Percentiles rank a stretch among this genome's conserved stretches.
phyloP scores from a whole-genome alignment of 805 yeast species.

The Myxozyma geophila region DNA sequence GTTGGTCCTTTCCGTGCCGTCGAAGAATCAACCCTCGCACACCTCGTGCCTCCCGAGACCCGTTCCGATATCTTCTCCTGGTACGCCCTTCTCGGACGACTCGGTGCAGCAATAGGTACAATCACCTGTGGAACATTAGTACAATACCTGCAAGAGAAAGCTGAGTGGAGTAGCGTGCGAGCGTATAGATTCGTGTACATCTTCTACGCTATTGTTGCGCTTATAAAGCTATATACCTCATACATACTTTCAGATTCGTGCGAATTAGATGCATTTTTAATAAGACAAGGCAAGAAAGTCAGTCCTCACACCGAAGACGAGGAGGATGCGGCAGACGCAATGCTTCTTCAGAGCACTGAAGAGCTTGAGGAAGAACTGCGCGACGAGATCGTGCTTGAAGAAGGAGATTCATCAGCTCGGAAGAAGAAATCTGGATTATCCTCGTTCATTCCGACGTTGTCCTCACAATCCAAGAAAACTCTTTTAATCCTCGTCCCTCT shows the following conservation, averaged over 20 bases:
- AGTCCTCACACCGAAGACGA: constrained; percentile 17
- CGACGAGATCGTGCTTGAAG: constrained; percentile 13
- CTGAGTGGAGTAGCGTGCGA: constrained; percentile 15
- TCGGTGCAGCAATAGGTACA: constrained; percentile 74
- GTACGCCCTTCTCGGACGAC: constrained; percentile 57
- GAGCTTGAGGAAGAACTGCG: constrained; percentile 10
- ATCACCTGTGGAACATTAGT: constrained; percentile 68
- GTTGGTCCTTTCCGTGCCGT: constrained; percentile 62
- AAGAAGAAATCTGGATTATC: background rate
- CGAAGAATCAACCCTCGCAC: constrained; percentile 59
- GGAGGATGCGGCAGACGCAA: constrained; percentile 6
- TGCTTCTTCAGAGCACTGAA: constrained; percentile 7
- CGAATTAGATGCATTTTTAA: constrained; percentile 48
- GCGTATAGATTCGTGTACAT: constrained; percentile 14
- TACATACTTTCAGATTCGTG: constrained; percentile 57
- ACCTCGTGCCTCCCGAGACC: constrained; percentile 49
- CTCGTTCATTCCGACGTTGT: constrained; percentile 11
- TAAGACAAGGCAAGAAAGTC: constrained; percentile 38
- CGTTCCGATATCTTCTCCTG: constrained; percentile 61
- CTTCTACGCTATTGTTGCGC: constrained; percentile 29
- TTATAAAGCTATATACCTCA: constrained; percentile 57
- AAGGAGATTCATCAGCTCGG: background rate
- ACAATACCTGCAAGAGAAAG: constrained; percentile 56
- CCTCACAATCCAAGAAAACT: constrained; percentile 27
- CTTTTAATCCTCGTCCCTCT: constrained; percentile 41